Percentiles rank a stretch among this genome's conserved stretches.
phyloP scores from a whole-genome alignment of 208 protist species.

The Strigomonas culicis region DNA sequence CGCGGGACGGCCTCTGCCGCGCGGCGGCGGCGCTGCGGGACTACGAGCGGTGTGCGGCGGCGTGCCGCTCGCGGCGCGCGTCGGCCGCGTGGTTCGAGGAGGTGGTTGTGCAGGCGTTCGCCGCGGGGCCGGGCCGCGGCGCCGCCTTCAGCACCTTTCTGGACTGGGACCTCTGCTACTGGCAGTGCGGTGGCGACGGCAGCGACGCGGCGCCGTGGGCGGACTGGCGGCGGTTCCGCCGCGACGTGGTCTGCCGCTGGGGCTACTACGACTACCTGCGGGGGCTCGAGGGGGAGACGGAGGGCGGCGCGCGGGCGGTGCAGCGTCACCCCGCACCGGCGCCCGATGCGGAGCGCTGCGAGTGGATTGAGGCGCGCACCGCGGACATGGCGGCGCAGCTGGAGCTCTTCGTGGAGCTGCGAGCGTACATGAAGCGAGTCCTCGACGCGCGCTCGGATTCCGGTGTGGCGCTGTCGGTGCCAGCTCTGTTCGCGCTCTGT shows the following conservation, averaged over 20 bases:
- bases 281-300: not conserved
- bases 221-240: not conserved
- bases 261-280: not conserved
- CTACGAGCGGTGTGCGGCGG: not conserved
- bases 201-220: not conserved
- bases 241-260: not conserved
- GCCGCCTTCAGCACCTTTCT: not conserved
- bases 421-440: too few relatives aligned
- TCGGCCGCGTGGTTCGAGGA: not conserved
- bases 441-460: too few relatives aligned
- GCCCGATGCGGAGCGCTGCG: not conserved
- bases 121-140: too few relatives aligned
- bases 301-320: too few relatives aligned
- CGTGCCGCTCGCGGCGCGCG: not conserved
- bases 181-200: not conserved
- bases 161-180: not conserved
- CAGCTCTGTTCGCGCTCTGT: too few relatives aligned
- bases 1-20: not conserved
- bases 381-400: too few relatives aligned
- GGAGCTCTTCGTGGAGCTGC: too few relatives aligned
- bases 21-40: not conserved
- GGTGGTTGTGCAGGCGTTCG: not conserved
- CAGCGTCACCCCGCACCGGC: too few relatives aligned
- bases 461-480: too few relatives aligned
- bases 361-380: too few relatives aligned